Percentiles rank a stretch among this genome's conserved stretches.
Evolutionary conservation across 2,329 filamentous ascomycete species (phyloP).

Genomic region (Fusarium virguliforme): DNA sequence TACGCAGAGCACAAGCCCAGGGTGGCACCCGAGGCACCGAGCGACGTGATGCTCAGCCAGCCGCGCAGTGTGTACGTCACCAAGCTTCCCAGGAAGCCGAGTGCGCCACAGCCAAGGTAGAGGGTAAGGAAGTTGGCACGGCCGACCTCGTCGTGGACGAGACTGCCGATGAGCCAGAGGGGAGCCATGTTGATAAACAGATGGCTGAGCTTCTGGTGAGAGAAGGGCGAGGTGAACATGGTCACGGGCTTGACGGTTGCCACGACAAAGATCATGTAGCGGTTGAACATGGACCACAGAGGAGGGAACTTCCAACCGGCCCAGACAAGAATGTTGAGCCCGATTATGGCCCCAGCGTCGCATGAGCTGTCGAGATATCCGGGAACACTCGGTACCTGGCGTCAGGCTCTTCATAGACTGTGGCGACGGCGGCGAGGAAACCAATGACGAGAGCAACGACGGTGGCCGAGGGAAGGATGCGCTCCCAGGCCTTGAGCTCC

Average conservation of each 20-base stretch:
- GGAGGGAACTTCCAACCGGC: conserved; percentile 75
- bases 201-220: conserved; percentile 76
- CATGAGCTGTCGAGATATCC: conserved; percentile 73
- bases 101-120: conserved; percentile 72
- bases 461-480: conserved; percentile 70
- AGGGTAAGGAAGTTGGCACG: conserved; percentile 79
- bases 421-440: conserved; percentile 61
- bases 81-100: conserved; percentile 74
- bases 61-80: conserved; percentile 64
- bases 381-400: conserved; percentile 70
- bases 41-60: conserved; percentile 65
- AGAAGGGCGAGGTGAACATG: conserved; percentile 77
- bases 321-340: conserved; percentile 72
- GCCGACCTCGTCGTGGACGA: conserved; percentile 79
- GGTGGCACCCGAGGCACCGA: conserved; percentile 78
- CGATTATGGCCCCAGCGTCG: conserved; percentile 76
- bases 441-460: conserved; percentile 64
- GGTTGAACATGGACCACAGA: conserved; percentile 77
- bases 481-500: conserved; percentile 66
- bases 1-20: conserved; percentile 75
- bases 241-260: conserved; percentile 75
- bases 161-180: conserved; percentile 77
- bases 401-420: conserved; percentile 70
- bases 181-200: conserved; percentile 75
- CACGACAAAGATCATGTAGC: conserved; percentile 76